Evolutionary conservation across 257 asterid genomes (phyloP).

Genomic region (Solanum arcanum): DNA sequence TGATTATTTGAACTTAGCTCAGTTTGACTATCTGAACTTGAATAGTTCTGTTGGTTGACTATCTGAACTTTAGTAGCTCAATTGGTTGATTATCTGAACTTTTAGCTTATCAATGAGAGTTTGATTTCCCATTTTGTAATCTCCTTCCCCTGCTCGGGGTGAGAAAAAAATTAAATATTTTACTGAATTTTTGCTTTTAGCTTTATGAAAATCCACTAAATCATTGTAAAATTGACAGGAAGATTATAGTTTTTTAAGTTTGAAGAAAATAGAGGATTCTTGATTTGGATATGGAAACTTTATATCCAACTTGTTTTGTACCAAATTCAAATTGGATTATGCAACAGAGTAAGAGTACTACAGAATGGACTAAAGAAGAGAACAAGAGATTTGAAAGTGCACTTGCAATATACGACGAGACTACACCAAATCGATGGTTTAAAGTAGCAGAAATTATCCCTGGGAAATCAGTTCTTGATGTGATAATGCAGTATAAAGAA

Average conservation of each 20-base stretch:
- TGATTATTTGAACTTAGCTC: too few species aligned
- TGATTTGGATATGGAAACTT: constrained; percentile 33
- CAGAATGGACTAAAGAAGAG: constrained; percentile 66
- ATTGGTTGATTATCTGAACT: neutral
- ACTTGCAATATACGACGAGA: constrained; percentile 57
- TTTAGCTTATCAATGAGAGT: neutral
- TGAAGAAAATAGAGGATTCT: neutral
- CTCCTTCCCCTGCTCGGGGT: neutral
- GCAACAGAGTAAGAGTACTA: constrained; percentile 16
- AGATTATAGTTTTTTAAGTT: neutral
- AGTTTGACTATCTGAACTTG: too few species aligned
- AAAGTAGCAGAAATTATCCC: constrained; percentile 58
- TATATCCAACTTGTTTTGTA: constrained; percentile 22
- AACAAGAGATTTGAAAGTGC: constrained; percentile 73
- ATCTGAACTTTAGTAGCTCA: too few species aligned
- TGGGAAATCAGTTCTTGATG: constrained; percentile 65
- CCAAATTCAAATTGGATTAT: constrained; percentile 25
- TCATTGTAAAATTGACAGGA: neutral
- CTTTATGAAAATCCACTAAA: neutral
- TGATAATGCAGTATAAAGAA: constrained; percentile 52
- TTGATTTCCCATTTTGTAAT: neutral
- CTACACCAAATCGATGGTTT: constrained; percentile 59
- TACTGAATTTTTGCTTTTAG: neutral
- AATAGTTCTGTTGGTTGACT: too few species aligned
- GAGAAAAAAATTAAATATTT: neutral